phyloP scores from a whole-genome alignment of 1,139 yeast species.

The Nematodospora anomalae region DNA sequence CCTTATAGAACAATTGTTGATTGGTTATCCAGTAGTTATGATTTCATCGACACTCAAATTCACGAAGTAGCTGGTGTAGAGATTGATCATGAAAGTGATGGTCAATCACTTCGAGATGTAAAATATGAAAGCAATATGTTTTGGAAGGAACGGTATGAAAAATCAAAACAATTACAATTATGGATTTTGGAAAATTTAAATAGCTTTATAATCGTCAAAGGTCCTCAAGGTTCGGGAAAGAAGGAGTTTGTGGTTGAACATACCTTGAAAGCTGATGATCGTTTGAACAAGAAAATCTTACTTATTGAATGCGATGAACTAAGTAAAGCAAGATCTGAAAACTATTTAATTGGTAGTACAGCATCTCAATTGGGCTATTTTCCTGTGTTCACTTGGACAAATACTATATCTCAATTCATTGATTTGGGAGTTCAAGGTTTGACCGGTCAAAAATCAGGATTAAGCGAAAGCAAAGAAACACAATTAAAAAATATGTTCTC shows the following conservation, averaged over 20 bases:
- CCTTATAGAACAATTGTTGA: constrained; percentile 27
- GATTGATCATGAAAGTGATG: constrained; percentile 9
- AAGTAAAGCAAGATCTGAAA: constrained; percentile 71
- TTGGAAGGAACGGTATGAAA: constrained; percentile 73
- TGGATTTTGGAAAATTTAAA: constrained; percentile 82
- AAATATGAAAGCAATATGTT: constrained; percentile 34
- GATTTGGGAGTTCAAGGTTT: constrained; percentile 88
- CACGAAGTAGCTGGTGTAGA: constrained; percentile 19
- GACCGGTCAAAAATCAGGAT: constrained; percentile 92
- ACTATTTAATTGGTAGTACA: constrained; percentile 62
- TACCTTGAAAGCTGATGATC: constrained; percentile 50
- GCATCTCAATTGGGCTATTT: constrained; percentile 84
- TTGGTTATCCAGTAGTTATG: constrained; percentile 32
- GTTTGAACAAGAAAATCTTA: constrained; percentile 54
- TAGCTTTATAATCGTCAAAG: constrained; percentile 84
- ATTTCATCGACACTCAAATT: constrained; percentile 26
- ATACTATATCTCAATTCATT: constrained; percentile 71
- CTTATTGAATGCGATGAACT: constrained; percentile 78
- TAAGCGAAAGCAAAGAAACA: constrained; percentile 80
- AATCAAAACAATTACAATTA: constrained; percentile 64
- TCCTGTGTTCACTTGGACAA: constrained; percentile 94
- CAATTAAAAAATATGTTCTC: constrained; percentile 82
- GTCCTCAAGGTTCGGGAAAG: constrained; percentile 95
- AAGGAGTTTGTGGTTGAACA: constrained; percentile 74
- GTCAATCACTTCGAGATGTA: constrained; percentile 8